Evolutionary conservation across 2,329 filamentous ascomycete species (phyloP).

Genomic region (Pseudocercospora vitis): DNA sequence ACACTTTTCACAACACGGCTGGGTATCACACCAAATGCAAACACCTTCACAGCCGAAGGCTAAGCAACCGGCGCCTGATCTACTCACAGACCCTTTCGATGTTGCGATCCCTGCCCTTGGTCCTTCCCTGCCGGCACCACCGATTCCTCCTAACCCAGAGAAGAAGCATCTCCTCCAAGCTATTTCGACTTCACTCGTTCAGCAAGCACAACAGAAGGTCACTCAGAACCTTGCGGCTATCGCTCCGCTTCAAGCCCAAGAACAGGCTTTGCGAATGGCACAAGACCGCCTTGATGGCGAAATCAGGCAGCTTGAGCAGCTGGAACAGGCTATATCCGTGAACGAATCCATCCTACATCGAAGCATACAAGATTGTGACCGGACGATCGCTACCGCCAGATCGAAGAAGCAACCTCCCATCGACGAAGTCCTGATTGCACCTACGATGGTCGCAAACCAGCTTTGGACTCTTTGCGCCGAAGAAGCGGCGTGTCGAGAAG

Average conservation of each 20-base stretch:
- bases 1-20: conserved; percentile 9
- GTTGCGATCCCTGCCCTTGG: conserved; percentile 54
- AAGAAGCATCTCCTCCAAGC: conserved; percentile 83
- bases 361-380: conserved; percentile 75
- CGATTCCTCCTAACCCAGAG: conserved; percentile 92
- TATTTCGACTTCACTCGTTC: conserved; percentile 67
- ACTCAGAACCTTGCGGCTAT: conserved; percentile 73
- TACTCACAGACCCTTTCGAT: conserved; percentile 64
- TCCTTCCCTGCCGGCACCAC: conserved; percentile 67
- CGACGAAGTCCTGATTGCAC: conserved; percentile 89
- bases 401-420: conserved; percentile 70
- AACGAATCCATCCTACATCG: conserved; percentile 79
- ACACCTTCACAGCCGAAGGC: conserved; percentile 27
- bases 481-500: conserved; percentile 81
- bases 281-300: conserved; percentile 72
- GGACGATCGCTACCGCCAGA: conserved; percentile 71
- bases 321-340: conserved; percentile 68
- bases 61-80: conserved; percentile 50
- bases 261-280: conserved; percentile 70
- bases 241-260: conserved; percentile 74
- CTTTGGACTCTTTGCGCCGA: conserved; percentile 87
- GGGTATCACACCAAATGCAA: conserved; percentile 14
- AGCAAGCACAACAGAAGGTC: conserved; percentile 67
- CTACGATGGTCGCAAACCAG: conserved; percentile 89
- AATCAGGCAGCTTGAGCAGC: conserved; percentile 66